A percentile compares a stretch with the other conserved stretches of the same genome.
Evolutionary conservation across 495 filamentous ascomycete genomes (phyloP).

Genomic region (Daldinia decipiens): DNA sequence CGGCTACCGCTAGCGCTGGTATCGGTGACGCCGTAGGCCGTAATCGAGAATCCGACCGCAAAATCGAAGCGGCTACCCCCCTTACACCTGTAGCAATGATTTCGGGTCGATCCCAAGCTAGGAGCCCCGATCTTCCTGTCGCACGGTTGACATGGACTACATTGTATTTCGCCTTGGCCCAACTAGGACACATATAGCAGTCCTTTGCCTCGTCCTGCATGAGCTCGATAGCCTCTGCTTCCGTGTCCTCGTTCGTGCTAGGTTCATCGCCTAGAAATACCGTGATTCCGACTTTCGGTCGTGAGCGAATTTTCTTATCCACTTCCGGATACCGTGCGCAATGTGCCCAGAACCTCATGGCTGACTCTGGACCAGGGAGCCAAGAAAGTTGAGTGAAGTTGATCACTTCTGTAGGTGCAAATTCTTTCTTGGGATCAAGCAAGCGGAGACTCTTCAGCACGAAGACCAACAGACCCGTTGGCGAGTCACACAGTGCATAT

Average conservation of each 20-base stretch:
- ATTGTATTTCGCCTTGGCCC: conserved; percentile 55
- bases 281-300: conserved; percentile 55
- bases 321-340: conserved; percentile 49
- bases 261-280: conserved; percentile 53
- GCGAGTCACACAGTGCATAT: conserved; percentile 65
- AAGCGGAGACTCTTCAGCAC: conserved; percentile 53
- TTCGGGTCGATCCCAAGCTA: conserved; percentile 57
- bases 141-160: conserved; percentile 52
- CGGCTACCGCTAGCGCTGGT: conserved; percentile 16
- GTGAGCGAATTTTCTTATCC: conserved; percentile 31
- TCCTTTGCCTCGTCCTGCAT: conserved; percentile 29
- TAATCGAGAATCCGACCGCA: conserved; percentile 48
- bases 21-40: conserved; percentile 12
- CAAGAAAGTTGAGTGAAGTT: conserved; percentile 58
- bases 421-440: conserved; percentile 46
- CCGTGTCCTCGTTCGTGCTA: conserved; percentile 1
- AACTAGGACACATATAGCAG: conserved; percentile 56
- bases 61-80: conserved; percentile 51
- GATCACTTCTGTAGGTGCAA: conserved; percentile 56
- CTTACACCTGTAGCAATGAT: conserved; percentile 53
- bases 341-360: conserved; percentile 58
- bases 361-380: conserved; percentile 61
- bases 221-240: conserved; percentile 8
- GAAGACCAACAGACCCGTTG: conserved; percentile 60
- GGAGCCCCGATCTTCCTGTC: conserved; percentile 47